A percentile compares a stretch with the other conserved stretches of the same genome.
Evolutionary conservation across 179 eudicot genomes (phyloP).

Genomic region (Vitellaria paradoxa): DNA sequence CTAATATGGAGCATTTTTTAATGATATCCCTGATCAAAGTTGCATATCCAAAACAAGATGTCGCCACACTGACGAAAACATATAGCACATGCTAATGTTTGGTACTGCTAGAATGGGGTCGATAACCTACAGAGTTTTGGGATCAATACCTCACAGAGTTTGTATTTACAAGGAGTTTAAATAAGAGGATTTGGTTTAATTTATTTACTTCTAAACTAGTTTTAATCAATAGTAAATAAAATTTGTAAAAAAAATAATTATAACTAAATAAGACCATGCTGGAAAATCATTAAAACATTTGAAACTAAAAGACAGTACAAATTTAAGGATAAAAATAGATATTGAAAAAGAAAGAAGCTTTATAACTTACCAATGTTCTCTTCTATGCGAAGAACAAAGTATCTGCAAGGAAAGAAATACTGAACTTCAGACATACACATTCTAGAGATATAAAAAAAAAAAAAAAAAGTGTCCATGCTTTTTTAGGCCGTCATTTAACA

Average conservation of each 20-base stretch:
- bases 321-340: not conserved
- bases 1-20: too few species aligned
- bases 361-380: slow-evolving; percentile 66
- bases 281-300: not conserved
- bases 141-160: not conserved
- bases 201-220: not conserved
- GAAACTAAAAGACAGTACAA: not conserved
- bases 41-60: not conserved
- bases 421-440: slow-evolving; percentile 5
- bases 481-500: not conserved
- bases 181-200: not conserved
- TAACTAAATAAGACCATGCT: not conserved
- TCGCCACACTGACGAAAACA: too few species aligned
- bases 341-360: slow-evolving; percentile 11
- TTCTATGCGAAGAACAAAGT: slow-evolving; percentile 92
- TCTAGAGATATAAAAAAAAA: not conserved
- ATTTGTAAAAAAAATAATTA: not conserved
- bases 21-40: too few species aligned
- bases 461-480: not conserved
- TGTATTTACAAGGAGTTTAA: not conserved
- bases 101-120: too few species aligned
- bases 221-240: not conserved
- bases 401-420: slow-evolving; percentile 51
- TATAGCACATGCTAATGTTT: too few species aligned
- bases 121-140: too few species aligned